phyloP scores from a whole-genome alignment of 148 eudicot genomes.

The Cornus suecica region DNA sequence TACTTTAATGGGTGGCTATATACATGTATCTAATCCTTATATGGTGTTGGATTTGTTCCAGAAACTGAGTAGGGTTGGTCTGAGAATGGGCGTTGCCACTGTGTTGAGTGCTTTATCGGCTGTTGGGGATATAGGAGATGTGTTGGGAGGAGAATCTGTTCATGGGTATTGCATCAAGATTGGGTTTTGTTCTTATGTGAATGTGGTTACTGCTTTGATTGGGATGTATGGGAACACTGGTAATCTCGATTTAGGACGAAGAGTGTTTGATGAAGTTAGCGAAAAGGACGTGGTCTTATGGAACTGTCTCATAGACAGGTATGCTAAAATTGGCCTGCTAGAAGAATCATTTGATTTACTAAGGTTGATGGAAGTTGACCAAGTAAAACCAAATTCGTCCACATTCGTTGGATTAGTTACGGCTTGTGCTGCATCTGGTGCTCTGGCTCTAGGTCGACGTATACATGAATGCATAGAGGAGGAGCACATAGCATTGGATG shows the following conservation, averaged over 20 bases:
- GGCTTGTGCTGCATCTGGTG: slow-evolving; percentile 33
- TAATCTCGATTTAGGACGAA: slow-evolving; percentile 20
- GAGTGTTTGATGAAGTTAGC: slow-evolving; percentile 25
- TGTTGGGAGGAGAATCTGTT: slow-evolving; percentile 21
- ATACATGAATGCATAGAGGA: slow-evolving; percentile 24
- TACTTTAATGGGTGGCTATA: slow-evolving; percentile 40
- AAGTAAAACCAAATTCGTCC: slow-evolving; percentile 36
- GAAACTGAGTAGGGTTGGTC: slow-evolving; percentile 9
- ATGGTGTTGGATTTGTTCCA: slow-evolving; percentile 24
- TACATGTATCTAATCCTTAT: slow-evolving; percentile 10
- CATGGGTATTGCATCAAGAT: slow-evolving; percentile 34
- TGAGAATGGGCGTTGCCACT: slow-evolving; percentile 11
- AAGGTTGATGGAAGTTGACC: slow-evolving; percentile 17
- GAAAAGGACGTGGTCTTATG: slow-evolving; percentile 32
- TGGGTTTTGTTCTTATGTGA: slow-evolving; percentile 13
- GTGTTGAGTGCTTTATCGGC: slow-evolving; percentile 28
- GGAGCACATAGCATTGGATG: slow-evolving; percentile 25
- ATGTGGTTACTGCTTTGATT: slow-evolving; percentile 32
- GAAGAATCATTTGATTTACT: slow-evolving; percentile 25
- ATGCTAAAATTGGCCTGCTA: slow-evolving; percentile 29
- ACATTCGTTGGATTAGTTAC: slow-evolving; percentile 37
- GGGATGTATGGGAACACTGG: slow-evolving; percentile 33
- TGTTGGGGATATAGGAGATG: slow-evolving; percentile 10
- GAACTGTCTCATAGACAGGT: slow-evolving; percentile 39
- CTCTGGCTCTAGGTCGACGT: slow-evolving; percentile 25